Percentiles rank a stretch among this genome's conserved stretches.
Conservation (phyloP, 2,329 filamentous ascomycete species). For the Sarocladium brachiariae region DNA sequence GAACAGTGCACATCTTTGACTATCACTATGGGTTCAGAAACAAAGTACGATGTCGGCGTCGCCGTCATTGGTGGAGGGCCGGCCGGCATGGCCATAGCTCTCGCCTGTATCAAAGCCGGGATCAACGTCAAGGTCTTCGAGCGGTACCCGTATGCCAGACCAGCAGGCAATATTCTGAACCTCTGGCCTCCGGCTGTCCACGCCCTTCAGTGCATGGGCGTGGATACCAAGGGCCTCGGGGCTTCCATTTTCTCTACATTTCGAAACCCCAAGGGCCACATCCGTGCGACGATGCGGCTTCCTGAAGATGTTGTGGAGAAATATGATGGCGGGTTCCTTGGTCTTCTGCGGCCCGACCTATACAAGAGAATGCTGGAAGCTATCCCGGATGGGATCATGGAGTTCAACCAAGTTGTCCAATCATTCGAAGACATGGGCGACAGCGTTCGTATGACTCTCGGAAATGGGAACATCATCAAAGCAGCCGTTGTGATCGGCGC, state of each 20-base stretch:
- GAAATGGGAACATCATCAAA: neutral
- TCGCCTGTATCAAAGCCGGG: constrained; percentile 1
- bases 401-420: neutral
- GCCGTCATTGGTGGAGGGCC: constrained; percentile 1
- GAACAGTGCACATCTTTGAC: too few relatives aligned
- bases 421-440: neutral
- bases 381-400: neutral
- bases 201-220: neutral
- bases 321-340: constrained; percentile 4
- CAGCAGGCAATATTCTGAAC: constrained; percentile 4
- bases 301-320: neutral
- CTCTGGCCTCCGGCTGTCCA: constrained; percentile 1
- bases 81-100: constrained; percentile 2
- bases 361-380: neutral
- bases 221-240: neutral
- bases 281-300: neutral
- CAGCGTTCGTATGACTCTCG: neutral
- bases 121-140: constrained; percentile 4
- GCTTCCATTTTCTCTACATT: neutral
- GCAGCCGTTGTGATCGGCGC: constrained; percentile 1
- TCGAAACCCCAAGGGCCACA: neutral
- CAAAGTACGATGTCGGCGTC: neutral
- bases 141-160: constrained; percentile 3
- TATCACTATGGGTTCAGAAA: neutral
- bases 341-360: neutral